These are phyloP conservation scores for Epichloe uncinata DNA, from an alignment of 2,329 filamentous ascomycete genomes.

Conservation along the genomic window DNA sequence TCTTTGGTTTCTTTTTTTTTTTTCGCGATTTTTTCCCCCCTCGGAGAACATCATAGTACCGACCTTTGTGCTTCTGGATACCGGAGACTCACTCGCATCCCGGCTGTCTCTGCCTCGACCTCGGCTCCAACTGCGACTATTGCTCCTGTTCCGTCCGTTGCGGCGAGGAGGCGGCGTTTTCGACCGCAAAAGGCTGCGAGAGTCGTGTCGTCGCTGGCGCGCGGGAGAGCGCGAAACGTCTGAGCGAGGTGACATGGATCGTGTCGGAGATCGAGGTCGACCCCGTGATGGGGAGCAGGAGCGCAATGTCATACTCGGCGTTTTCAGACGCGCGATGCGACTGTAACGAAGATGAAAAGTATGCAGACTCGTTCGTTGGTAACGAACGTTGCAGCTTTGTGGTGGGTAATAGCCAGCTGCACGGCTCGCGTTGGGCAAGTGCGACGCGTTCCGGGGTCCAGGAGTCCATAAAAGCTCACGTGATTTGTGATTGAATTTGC, in stretches of 20 bases:
- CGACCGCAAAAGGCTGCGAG: constrained; percentile 21
- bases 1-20: background rate
- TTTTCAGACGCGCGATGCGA: background rate
- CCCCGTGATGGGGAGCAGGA: constrained; percentile 20
- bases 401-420: background rate
- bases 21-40: background rate
- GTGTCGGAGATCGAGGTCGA: constrained; percentile 21
- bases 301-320: constrained; percentile 13
- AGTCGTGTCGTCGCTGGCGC: constrained; percentile 20
- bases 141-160: constrained; percentile 19
- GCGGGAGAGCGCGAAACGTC: constrained; percentile 20
- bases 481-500: background rate
- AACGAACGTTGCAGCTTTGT: background rate
- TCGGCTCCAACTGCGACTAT: constrained; percentile 19
- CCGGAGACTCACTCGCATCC: constrained; percentile 25
- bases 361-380: background rate
- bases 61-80: constrained; percentile 40
- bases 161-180: constrained; percentile 18
- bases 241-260: constrained; percentile 22
- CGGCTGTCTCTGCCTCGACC: constrained; percentile 22
- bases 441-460: background rate
- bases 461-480: background rate
- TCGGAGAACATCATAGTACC: constrained; percentile 3
- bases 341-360: background rate
- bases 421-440: background rate